Evolutionary conservation across 495 filamentous ascomycete species (phyloP), one percentile per base, ranked within the genome.

Genomic region (Extremus antarcticus): DNA sequence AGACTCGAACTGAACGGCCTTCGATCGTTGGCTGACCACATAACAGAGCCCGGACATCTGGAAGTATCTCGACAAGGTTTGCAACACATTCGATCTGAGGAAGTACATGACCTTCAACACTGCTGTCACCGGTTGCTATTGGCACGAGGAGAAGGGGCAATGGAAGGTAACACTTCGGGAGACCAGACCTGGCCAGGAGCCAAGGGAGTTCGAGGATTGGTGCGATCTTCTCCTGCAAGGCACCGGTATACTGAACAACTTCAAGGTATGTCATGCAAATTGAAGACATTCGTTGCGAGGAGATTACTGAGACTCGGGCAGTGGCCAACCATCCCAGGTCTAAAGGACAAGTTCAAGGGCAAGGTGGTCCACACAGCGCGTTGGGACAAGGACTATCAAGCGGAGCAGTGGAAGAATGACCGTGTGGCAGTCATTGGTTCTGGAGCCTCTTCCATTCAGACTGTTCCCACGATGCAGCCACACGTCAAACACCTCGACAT

Each of bases 281-380:
- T 22, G 7, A 22, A 49, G 11, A 11, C 22, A 22, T 3, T 21
- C 8, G 20, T 49, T 49, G 15, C 13, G 4, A 48, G 47, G 20
- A 17, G 4, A 50, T 24, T 10, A 10, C 3, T 24, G 2, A 17
- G 8, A 13, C 4, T 7, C 7, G 13, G 13, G 8, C 21, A 35
- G 47, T 62, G 51, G 55, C 59, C 59, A 4, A 47, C 58, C 24
- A 62, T 62, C 29, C 59, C 59, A 7, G 59, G 59, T 24, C 40
- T 62, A n/a, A 43, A 58, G 25, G 55, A 62, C 56, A 62, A 62
- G 40, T 62, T 62, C 59, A 62, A 62, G 51, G 59, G 59, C 40
- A 58, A 76, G 61, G 75, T 80, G 59, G 72, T 75, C 19, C 81
- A 79, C 73, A 73, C 74, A 48, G 74, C 72, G 10, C 74, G 75